A percentile compares a stretch with the other conserved stretches of the same genome.
phyloP scores from a whole-genome alignment of 2,329 filamentous ascomycete genomes.

The Ceratocystis harringtonii region DNA sequence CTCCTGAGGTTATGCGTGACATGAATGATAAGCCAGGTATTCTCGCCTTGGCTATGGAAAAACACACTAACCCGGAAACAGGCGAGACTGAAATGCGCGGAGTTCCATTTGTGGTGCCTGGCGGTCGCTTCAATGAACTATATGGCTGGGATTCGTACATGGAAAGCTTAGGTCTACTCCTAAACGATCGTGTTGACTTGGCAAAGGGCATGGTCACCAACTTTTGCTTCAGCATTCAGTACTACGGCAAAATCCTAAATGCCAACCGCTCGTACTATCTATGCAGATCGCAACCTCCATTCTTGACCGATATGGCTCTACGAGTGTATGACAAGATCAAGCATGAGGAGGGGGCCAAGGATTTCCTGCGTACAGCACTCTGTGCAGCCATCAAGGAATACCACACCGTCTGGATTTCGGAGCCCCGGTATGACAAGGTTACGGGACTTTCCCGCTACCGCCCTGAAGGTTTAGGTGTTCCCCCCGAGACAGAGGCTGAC shows the following conservation, averaged over 20 bases:
- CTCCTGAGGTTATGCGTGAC: slow-evolving; percentile 63
- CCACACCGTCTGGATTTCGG: slow-evolving; percentile 69
- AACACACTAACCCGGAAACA: slow-evolving; percentile 50
- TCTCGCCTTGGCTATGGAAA: slow-evolving; percentile 77
- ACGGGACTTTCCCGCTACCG: slow-evolving; percentile 75
- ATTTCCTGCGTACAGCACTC: slow-evolving; percentile 67
- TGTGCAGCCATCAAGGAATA: slow-evolving; percentile 96
- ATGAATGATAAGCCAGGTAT: slow-evolving; percentile 81
- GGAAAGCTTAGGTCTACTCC: slow-evolving; percentile 78
- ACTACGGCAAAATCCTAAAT: slow-evolving; percentile 97
- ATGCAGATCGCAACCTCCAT: slow-evolving; percentile 83
- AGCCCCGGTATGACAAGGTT: slow-evolving; percentile 60
- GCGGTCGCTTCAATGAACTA: slow-evolving; percentile 92
- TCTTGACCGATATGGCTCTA: slow-evolving; percentile 92
- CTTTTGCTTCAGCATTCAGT: slow-evolving; percentile 95
- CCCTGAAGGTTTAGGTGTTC: slow-evolving; percentile 69
- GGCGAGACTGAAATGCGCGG: slow-evolving; percentile 59
- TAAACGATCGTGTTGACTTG: slow-evolving; percentile 70
- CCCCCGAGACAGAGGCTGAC: slow-evolving; percentile 75
- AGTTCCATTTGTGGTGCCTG: slow-evolving; percentile 90
- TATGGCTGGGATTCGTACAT: slow-evolving; percentile 99
- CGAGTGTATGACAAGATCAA: slow-evolving; percentile 89
- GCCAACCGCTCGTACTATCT: slow-evolving; percentile 95
- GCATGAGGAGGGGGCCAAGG: slow-evolving; percentile 61
- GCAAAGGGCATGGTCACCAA: slow-evolving; percentile 91